Percentiles rank a stretch among this genome's conserved stretches.
Conservation (phyloP, 306 rosid genomes). For the Inga leiocalycina region DNA sequence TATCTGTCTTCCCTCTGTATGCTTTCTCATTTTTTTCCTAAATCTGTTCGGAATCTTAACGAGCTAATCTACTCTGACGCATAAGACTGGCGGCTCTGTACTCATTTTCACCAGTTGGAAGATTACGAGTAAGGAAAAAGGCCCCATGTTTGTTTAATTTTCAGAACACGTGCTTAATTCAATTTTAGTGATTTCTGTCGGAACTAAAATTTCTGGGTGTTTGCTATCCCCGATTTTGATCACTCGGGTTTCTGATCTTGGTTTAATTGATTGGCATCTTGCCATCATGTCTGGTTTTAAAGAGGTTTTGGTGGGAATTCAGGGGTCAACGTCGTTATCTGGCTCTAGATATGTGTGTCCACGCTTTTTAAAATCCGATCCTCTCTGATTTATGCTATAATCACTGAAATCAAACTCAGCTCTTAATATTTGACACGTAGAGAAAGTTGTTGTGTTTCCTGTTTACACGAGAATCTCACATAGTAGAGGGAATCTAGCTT, state of each 20-base stretch:
- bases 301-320: conserved; percentile 33
- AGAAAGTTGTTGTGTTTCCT: conserved; percentile 13
- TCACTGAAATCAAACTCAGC: conserved; percentile 8
- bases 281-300: conserved; percentile 33
- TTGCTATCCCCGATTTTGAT: conserved; percentile 13
- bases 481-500: neutral
- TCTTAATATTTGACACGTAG: neutral
- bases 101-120: conserved; percentile 33
- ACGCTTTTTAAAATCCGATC: conserved; percentile 28
- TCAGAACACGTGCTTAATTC: conserved; percentile 31
- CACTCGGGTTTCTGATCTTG: conserved; percentile 32
- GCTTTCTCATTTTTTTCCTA: neutral
- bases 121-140: conserved; percentile 46
- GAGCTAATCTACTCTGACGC: conserved; percentile 51
- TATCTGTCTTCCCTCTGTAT: neutral
- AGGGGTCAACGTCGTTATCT: neutral
- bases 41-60: conserved; percentile 52
- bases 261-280: conserved; percentile 22
- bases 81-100: conserved; percentile 62
- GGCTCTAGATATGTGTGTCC: conserved; percentile 1
- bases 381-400: conserved; percentile 2
- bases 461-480: neutral
- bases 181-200: conserved; percentile 20
- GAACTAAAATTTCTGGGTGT: conserved; percentile 32
- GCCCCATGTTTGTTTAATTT: conserved; percentile 17